phyloP scores from a whole-genome alignment of 306 rosid species.

The Crotalaria pallida region DNA sequence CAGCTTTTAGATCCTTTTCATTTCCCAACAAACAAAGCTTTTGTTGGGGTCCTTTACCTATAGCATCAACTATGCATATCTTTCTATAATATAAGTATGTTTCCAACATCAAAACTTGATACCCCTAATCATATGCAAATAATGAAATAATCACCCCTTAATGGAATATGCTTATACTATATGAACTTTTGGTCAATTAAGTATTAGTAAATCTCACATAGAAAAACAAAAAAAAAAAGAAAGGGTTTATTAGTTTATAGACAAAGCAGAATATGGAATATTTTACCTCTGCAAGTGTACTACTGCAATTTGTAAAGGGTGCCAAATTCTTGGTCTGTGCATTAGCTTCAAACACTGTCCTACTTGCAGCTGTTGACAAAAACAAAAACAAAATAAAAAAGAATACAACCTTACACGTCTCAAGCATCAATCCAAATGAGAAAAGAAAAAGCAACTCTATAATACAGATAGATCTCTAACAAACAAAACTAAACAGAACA shows the following conservation, averaged over 20 bases:
- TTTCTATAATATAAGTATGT: constrained; percentile 17
- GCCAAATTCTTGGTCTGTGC: constrained; percentile 75
- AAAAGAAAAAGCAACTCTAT: background rate
- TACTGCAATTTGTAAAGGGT: constrained; percentile 44
- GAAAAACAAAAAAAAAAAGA: constrained; percentile 12
- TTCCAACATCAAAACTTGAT: constrained; percentile 14
- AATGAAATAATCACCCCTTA: constrained; percentile 39
- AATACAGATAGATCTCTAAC: constrained; percentile 6
- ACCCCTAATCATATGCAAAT: constrained; percentile 36
- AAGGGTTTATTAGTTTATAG: background rate
- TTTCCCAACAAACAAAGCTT: constrained; percentile 63
- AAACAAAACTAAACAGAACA: constrained; percentile 11
- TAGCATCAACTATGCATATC: constrained; percentile 7
- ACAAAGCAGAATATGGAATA: constrained; percentile 19
- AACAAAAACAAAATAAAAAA: constrained; percentile 34
- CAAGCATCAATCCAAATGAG: constrained; percentile 42
- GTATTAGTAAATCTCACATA: too few species aligned
- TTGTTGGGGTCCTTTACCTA: constrained; percentile 31
- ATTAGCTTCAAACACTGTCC: constrained; percentile 63
- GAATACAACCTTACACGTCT: constrained; percentile 35
- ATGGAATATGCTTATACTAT: constrained; percentile 13
- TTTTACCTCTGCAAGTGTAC: constrained; percentile 47
- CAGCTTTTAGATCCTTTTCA: constrained; percentile 63
- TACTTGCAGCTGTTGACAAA: constrained; percentile 54
- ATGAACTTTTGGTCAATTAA: constrained; percentile 23